A percentile compares a stretch with the other conserved stretches of the same genome.
These are phyloP conservation scores for Phoenix roebelenii DNA, from an alignment of 176 grass and related monocot genomes.

Conservation along the genomic window DNA sequence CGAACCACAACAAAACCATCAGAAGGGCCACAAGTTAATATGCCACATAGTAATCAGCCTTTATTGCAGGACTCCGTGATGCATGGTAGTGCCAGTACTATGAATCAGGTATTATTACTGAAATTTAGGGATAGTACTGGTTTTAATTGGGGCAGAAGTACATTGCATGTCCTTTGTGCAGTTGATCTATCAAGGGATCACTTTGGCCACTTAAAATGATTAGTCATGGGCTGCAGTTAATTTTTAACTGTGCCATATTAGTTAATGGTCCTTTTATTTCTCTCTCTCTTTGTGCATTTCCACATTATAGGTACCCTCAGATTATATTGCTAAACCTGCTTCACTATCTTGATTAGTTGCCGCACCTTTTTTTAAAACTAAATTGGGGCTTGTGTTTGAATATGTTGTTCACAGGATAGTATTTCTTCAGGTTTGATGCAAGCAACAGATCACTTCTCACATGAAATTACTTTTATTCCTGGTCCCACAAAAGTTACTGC, in stretches of 20 bases:
- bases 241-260: too few relatives aligned
- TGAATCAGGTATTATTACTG: slow-evolving; percentile 39
- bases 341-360: too few relatives aligned
- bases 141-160: too few relatives aligned
- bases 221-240: too few relatives aligned
- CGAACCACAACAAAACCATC: slow-evolving; percentile 34
- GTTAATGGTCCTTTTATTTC: too few relatives aligned
- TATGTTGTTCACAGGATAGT: neutral
- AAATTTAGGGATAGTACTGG: neutral
- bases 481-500: slow-evolving; percentile 18
- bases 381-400: too few relatives aligned
- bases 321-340: too few relatives aligned
- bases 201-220: too few relatives aligned
- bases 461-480: slow-evolving; percentile 21
- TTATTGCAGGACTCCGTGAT: slow-evolving; percentile 17
- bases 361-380: slow-evolving; percentile 1
- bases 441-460: slow-evolving; percentile 18
- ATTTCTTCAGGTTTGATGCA: slow-evolving; percentile 8
- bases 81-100: slow-evolving; percentile 20
- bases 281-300: too few relatives aligned
- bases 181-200: too few relatives aligned
- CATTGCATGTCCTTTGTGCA: too few relatives aligned
- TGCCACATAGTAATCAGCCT: slow-evolving; percentile 38
- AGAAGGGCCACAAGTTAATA: slow-evolving; percentile 32
- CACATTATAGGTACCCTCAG: too few relatives aligned